Evolutionary conservation across 192 early-diverging fungal genomes (phyloP).

Genomic region (Oehlia diaphana): DNA sequence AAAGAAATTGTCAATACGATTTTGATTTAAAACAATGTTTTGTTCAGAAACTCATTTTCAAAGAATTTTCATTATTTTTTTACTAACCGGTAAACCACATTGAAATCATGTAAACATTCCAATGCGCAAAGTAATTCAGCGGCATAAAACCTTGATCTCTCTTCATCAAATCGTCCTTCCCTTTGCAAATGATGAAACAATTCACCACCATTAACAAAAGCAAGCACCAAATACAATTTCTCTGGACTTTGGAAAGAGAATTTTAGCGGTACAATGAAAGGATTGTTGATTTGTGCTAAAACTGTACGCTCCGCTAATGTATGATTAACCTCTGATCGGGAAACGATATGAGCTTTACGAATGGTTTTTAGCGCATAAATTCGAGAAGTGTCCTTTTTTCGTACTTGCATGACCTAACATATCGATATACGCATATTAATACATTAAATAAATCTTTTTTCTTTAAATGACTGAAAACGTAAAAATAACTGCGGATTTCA

Average conservation of each 20-base stretch:
- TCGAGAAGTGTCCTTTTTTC: constrained; percentile 86
- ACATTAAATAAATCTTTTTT: neutral
- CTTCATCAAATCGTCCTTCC: constrained; percentile 85
- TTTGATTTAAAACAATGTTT: neutral
- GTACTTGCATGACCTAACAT: constrained; percentile 80
- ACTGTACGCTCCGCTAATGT: constrained; percentile 92
- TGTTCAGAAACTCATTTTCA: neutral
- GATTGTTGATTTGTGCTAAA: constrained; percentile 84
- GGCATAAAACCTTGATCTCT: constrained; percentile 89
- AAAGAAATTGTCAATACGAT: neutral
- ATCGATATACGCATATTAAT: neutral
- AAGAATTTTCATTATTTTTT: too few species aligned
- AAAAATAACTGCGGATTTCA: neutral
- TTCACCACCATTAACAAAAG: constrained; percentile 96
- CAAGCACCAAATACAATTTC: constrained; percentile 94
- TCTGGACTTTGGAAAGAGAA: constrained; percentile 93
- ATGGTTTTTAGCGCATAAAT: constrained; percentile 99
- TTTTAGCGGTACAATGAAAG: constrained; percentile 93
- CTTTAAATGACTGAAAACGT: neutral
- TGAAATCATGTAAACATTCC: constrained; percentile 89
- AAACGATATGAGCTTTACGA: constrained; percentile 91
- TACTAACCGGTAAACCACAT: constrained; percentile 76
- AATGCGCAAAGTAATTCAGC: constrained; percentile 89
- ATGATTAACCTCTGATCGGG: constrained; percentile 89
- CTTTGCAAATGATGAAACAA: constrained; percentile 93